Percentiles rank a stretch among this genome's conserved stretches.
Conservation (phyloP, 164 flowering plant genomes). For the Cinnamomum micranthum region DNA sequence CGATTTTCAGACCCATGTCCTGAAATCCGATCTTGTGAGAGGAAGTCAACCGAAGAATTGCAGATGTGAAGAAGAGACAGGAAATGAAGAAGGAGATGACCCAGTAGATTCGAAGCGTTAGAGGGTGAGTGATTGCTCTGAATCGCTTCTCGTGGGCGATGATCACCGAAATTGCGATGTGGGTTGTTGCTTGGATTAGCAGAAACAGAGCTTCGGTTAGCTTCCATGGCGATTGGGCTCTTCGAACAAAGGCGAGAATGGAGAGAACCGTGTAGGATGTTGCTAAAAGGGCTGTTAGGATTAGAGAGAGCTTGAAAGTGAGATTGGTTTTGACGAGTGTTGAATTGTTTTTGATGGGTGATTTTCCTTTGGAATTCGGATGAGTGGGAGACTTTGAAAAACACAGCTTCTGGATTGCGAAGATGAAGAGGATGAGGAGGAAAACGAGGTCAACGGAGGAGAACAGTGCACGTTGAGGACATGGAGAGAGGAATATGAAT, state of each 20-base stretch:
- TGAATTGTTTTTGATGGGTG: slow-evolving; percentile 26
- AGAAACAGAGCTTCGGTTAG: slow-evolving; percentile 52
- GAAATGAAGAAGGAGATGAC: slow-evolving; percentile 32
- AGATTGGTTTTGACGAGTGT: slow-evolving; percentile 24
- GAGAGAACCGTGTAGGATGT: slow-evolving; percentile 32
- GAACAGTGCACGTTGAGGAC: slow-evolving; percentile 69
- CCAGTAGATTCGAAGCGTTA: slow-evolving; percentile 72
- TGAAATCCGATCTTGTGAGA: slow-evolving; percentile 1
- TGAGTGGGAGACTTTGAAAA: slow-evolving; percentile 23
- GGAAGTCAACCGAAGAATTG: slow-evolving; percentile 35
- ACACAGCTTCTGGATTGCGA: slow-evolving; percentile 39
- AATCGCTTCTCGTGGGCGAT: slow-evolving; percentile 79
- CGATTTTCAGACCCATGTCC: slow-evolving; percentile 33
- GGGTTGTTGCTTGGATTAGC: slow-evolving; percentile 55
- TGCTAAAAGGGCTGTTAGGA: slow-evolving; percentile 41
- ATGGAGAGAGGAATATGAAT: slow-evolving; percentile 82
- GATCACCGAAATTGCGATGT: slow-evolving; percentile 39
- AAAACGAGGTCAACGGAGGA: slow-evolving; percentile 51
- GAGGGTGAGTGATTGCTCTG: slow-evolving; percentile 52
- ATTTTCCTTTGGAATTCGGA: slow-evolving; percentile 27
- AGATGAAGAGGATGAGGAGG: slow-evolving; percentile 38
- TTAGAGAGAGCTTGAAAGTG: slow-evolving; percentile 54
- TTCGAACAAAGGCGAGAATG: slow-evolving; percentile 35
- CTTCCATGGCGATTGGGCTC: slow-evolving; percentile 36
- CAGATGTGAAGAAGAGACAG: slow-evolving; percentile 44